Evolutionary conservation across 148 eudicot genomes (phyloP).

Genomic region (Cornus kousa): DNA sequence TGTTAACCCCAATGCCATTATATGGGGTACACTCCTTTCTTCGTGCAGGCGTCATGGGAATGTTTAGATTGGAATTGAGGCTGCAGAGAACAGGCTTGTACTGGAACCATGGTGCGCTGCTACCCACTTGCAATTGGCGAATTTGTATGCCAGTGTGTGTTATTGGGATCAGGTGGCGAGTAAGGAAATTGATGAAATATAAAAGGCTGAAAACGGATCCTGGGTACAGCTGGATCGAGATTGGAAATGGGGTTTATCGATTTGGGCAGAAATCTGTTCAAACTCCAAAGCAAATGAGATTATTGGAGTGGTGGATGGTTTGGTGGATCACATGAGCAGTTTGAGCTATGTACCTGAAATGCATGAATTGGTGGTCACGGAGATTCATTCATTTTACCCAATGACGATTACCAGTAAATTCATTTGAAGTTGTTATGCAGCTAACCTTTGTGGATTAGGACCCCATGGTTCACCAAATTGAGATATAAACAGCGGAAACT

Average conservation of each 20-base stretch:
- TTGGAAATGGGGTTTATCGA: background rate
- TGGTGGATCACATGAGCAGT: background rate
- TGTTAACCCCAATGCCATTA: conserved; percentile 37
- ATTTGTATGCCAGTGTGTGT: conserved; percentile 44
- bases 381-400: too few relatives aligned
- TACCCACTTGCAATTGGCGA: conserved; percentile 46
- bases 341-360: background rate
- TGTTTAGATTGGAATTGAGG: conserved; percentile 49
- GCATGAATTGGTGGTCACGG: background rate
- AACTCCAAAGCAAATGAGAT: background rate
- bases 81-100: conserved; percentile 45
- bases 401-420: too few relatives aligned
- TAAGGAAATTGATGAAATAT: conserved; percentile 41
- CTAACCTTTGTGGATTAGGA: too few relatives aligned
- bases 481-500: too few relatives aligned
- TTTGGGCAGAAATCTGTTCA: background rate
- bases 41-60: conserved; percentile 43
- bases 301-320: background rate
- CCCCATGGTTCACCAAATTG: too few relatives aligned
- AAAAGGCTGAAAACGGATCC: conserved; percentile 15
- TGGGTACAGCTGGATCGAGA: background rate
- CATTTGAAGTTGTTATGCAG: too few relatives aligned
- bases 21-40: conserved; percentile 48
- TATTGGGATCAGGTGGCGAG: conserved; percentile 46
- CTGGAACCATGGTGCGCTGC: conserved; percentile 47